These are phyloP conservation scores for Leishmania braziliensis DNA, from an alignment of 208 protist species.

Conservation along the genomic window DNA sequence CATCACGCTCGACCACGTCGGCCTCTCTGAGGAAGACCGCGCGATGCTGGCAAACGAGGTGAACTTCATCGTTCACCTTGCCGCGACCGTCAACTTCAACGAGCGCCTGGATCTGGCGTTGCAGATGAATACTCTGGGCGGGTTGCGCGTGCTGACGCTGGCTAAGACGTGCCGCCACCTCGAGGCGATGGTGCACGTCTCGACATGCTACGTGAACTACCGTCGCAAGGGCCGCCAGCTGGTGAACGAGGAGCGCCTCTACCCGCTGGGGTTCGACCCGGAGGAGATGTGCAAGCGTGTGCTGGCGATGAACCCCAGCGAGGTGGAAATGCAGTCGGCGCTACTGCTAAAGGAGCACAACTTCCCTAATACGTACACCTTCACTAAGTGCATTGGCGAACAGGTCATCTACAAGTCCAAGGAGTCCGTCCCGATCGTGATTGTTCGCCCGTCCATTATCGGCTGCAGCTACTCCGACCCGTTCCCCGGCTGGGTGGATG, in stretches of 20 bases:
- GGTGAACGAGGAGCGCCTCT: slow-evolving; percentile 70
- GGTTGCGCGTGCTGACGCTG: slow-evolving; percentile 75
- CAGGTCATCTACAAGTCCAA: slow-evolving; percentile 60
- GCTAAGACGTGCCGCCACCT: slow-evolving; percentile 73
- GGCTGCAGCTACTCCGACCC: slow-evolving; percentile 77
- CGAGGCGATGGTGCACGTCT: slow-evolving; percentile 83
- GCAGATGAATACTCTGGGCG: slow-evolving; percentile 85
- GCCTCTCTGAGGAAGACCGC: slow-evolving; percentile 54
- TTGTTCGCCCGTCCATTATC: slow-evolving; percentile 90
- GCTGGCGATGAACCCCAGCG: slow-evolving; percentile 53
- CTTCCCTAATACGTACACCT: slow-evolving; percentile 92
- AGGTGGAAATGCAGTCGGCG: slow-evolving; percentile 42
- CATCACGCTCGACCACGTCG: slow-evolving; percentile 72
- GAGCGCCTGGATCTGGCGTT: slow-evolving; percentile 72
- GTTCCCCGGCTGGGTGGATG: slow-evolving; percentile 85
- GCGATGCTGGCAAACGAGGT: slow-evolving; percentile 48
- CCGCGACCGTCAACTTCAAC: slow-evolving; percentile 90
- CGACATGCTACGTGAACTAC: slow-evolving; percentile 92
- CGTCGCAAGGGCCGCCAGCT: slow-evolving; percentile 38
- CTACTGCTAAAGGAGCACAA: slow-evolving; percentile 59
- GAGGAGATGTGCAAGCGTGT: slow-evolving; percentile 80
- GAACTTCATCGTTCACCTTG: slow-evolving; percentile 84
- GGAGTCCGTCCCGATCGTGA: slow-evolving; percentile 63
- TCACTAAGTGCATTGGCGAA: slow-evolving; percentile 90
- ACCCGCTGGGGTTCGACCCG: slow-evolving; percentile 79